Evolutionary conservation across 441 rosid genomes (phyloP), one percentile per base, ranked within the genome.

Genomic region (Populus hybrid): DNA sequence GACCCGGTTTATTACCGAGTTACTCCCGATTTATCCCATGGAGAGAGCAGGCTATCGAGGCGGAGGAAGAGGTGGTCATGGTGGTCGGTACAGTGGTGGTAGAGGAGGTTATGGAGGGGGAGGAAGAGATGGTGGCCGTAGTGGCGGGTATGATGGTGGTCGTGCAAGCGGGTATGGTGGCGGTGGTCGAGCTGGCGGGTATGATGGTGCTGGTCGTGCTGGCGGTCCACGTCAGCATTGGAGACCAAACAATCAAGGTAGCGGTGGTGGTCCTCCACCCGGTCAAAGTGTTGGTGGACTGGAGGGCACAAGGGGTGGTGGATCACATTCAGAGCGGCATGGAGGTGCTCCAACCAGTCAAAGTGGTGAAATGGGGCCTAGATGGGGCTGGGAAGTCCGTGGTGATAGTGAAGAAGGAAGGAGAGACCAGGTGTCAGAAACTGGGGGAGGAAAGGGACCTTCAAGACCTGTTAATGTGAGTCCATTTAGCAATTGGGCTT

Each of bases 21-120:
- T 16, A 3, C 24, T 78, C 82, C 86, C 78, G 35, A 70, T 40
- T 76, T 23, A 74, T 84, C 87, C 84, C 78, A 90, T 91, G 94
- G 90, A 91, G 74, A 74, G 75, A n/a, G 73, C 77, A 28, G 70
- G 77, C 16, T 67, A 83, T 20, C 68, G 81, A 26, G 70, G 75
- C 14, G 79, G 80, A 8, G 74, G 73, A 2, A n/a, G 74, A 1
- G 80, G 79, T 2, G 20, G 70, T 14, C 74, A 10, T 18, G 67
- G 50, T 1, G 34, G 67, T 38, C 10, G 65, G 23, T 64, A 72
- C 10, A 40, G 75, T 30, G 79, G 63, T 2, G 46, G 76, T 20
- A 75, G 77, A 36, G 83, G 87, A 24, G 72, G 81, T 18, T 63
- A 82, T 30, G 69, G 77, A 21, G 34, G 34, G 6, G 6, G 72